Evolutionary conservation across 306 rosid genomes (phyloP).

Genomic region (Trifolium pratense): DNA sequence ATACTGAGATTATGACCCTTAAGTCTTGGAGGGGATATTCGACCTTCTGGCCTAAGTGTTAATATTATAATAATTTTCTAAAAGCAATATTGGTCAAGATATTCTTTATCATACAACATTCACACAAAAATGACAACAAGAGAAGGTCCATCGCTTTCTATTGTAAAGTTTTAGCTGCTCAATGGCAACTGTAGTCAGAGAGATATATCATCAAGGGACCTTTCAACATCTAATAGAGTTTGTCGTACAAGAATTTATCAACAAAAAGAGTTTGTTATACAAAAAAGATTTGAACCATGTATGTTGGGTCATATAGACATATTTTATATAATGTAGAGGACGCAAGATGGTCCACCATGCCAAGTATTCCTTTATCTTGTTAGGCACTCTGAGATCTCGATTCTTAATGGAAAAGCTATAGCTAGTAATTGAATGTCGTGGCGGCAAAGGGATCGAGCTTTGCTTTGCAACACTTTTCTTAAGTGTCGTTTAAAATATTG

Average conservation of each 20-base stretch:
- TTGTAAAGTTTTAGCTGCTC: constrained; percentile 41
- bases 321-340: constrained; percentile 16
- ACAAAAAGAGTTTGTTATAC: constrained; percentile 1
- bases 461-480: background rate
- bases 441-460: background rate
- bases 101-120: constrained; percentile 30
- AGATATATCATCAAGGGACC: constrained; percentile 36
- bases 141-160: constrained; percentile 46
- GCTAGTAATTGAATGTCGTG: background rate
- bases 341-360: constrained; percentile 29
- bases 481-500: too few species aligned
- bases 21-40: constrained; percentile 51
- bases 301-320: constrained; percentile 22
- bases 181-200: constrained; percentile 34
- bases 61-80: constrained; percentile 7
- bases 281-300: constrained; percentile 18
- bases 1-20: constrained; percentile 46
- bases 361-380: background rate
- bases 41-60: constrained; percentile 41
- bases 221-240: constrained; percentile 39
- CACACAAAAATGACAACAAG: constrained; percentile 37
- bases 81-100: constrained; percentile 29
- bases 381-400: background rate
- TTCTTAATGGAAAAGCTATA: background rate
- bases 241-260: constrained; percentile 6